Conservation (phyloP, 352 stramenopile genomes). For the Phytophthora megakarya region DNA sequence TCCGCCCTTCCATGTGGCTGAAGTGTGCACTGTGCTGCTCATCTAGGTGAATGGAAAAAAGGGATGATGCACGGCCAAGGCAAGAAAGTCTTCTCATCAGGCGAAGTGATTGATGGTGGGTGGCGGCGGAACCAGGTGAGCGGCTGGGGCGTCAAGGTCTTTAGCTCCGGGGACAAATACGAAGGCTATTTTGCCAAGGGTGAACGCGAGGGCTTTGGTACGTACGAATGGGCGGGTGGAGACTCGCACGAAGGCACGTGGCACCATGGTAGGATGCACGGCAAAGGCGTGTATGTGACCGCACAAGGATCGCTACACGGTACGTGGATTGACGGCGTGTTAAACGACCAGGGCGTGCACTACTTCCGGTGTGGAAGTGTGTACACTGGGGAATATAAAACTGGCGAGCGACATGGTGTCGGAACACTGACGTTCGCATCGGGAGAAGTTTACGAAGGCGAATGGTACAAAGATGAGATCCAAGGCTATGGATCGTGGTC, state of each 20-base stretch:
- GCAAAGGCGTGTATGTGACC: conserved; percentile 57
- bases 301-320: conserved; percentile 46
- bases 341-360: conserved; percentile 56
- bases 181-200: conserved; percentile 64
- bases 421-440: conserved; percentile 60
- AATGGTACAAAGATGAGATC: conserved; percentile 55
- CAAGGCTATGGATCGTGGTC: conserved; percentile 74
- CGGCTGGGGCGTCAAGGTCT: conserved; percentile 69
- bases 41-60: conserved; percentile 75
- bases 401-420: conserved; percentile 52
- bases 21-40: conserved; percentile 16
- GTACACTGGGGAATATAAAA: conserved; percentile 59
- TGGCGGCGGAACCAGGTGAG: conserved; percentile 69
- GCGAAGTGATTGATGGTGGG: conserved; percentile 64
- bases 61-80: conserved; percentile 78
- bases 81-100: conserved; percentile 65
- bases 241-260: conserved; percentile 70
- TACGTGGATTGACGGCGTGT: conserved; percentile 48
- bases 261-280: conserved; percentile 64
- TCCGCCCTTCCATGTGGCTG: conserved; percentile 10
- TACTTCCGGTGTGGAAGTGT: conserved; percentile 60
- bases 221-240: conserved; percentile 74
- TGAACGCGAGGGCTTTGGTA: conserved; percentile 69
- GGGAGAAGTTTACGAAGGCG: conserved; percentile 73
- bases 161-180: conserved; percentile 71